Evolutionary conservation across 1,284 basidiomycete species (phyloP).

Genomic region (Irpex lacteus): DNA sequence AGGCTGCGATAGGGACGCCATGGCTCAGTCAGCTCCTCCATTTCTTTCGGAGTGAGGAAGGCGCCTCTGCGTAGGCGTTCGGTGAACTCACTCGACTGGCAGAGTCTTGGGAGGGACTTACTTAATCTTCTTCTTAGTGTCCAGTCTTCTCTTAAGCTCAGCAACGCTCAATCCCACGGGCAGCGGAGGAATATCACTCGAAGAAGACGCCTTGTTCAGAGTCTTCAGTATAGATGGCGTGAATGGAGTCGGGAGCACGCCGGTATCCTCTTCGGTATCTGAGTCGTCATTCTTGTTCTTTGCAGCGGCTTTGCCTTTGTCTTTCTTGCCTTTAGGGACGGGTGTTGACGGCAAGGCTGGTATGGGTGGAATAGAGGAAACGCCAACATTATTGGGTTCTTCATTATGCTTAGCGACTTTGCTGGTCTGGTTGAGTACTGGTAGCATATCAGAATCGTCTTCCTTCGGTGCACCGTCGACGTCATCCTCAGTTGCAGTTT

Average conservation of each 20-base stretch:
- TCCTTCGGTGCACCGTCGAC: background rate
- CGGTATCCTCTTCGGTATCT: conserved; percentile 16
- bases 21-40: conserved; percentile 71
- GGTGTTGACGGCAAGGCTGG: conserved; percentile 15
- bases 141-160: conserved; percentile 61
- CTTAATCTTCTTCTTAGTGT: conserved; percentile 85
- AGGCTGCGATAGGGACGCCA: conserved; percentile 84
- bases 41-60: conserved; percentile 78
- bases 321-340: conserved; percentile 10
- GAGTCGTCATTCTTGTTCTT: conserved; percentile 6
- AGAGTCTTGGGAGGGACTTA: conserved; percentile 33
- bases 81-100: background rate
- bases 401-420: conserved; percentile 10
- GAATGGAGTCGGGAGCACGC: conserved; percentile 50
- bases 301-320: conserved; percentile 9
- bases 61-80: conserved; percentile 51
- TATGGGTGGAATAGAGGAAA: conserved; percentile 23
- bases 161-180: conserved; percentile 62
- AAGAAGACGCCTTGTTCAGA: conserved; percentile 31
- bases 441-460: conserved; percentile 7
- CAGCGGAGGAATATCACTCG: conserved; percentile 37
- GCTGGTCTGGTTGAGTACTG: conserved; percentile 15
- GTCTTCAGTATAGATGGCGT: conserved; percentile 65
- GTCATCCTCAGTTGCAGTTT: conserved; percentile 24
- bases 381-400: conserved; percentile 10